Conservation (phyloP, 345 rosid species). For the Reutealis trisperma region DNA sequence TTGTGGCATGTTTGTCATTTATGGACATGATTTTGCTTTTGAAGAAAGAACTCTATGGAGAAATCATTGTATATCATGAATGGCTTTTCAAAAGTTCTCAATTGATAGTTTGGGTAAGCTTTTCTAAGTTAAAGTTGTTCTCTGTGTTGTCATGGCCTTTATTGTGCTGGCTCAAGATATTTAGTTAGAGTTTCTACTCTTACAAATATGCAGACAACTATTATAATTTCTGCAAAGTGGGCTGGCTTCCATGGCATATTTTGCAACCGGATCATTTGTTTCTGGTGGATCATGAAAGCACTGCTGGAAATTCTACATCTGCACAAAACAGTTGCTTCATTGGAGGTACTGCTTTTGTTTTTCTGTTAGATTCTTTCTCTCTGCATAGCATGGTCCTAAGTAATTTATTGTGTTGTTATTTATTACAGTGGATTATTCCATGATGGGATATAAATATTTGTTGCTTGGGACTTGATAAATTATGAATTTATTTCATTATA, state of each 20-base stretch:
- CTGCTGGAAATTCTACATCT: conserved; percentile 49
- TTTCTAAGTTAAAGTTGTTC: conserved; percentile 5
- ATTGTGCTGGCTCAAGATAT: conserved; percentile 7
- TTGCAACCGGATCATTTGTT: conserved; percentile 45
- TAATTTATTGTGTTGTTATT: neutral
- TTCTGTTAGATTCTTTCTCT: neutral
- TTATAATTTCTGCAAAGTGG: conserved; percentile 44
- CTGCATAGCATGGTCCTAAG: neutral
- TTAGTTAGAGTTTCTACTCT: conserved; percentile 16
- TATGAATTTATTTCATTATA: too few relatives aligned
- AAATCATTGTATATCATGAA: conserved; percentile 41
- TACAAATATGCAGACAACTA: conserved; percentile 40
- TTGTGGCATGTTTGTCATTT: conserved; percentile 65
- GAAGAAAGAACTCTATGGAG: conserved; percentile 41
- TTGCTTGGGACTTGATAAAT: neutral
- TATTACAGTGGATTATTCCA: neutral
- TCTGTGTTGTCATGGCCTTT: conserved; percentile 6
- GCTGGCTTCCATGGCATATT: conserved; percentile 40
- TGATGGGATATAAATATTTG: neutral
- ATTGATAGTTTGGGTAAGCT: conserved; percentile 69
- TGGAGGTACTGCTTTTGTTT: conserved; percentile 32
- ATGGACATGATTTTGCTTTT: conserved; percentile 51
- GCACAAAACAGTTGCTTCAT: conserved; percentile 36
- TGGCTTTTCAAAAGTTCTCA: conserved; percentile 58
- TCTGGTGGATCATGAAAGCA: conserved; percentile 76